phyloP scores from a whole-genome alignment of 176 grass and related monocot genomes.

The sorghum (Sorghum bicolor) region DNA sequence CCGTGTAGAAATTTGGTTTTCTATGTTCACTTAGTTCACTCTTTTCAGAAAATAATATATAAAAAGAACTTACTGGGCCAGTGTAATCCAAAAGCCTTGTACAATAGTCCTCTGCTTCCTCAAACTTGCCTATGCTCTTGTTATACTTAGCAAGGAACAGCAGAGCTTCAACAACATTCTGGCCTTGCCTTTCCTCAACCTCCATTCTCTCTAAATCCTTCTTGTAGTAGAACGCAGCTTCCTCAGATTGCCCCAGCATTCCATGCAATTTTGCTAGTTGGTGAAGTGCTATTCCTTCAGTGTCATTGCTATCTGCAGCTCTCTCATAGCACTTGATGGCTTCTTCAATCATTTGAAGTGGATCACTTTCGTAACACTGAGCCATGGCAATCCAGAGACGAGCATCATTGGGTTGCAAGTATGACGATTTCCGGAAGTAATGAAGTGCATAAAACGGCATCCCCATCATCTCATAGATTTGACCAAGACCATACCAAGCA shows the following conservation, averaged over 20 bases:
- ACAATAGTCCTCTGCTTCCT: conserved; percentile 85
- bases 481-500: conserved; percentile 98
- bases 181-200: conserved; percentile 83
- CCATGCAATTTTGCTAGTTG: conserved; percentile 75
- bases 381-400: conserved; percentile 99
- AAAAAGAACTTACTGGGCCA: conserved; percentile 71
- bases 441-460: conserved; percentile 95
- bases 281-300: conserved; percentile 89
- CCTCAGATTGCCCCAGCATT: conserved; percentile 65
- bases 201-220: conserved; percentile 95
- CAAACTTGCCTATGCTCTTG: conserved; percentile 63
- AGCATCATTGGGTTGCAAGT: conserved; percentile 87
- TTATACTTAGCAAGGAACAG: conserved; percentile 90
- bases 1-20: background rate
- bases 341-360: conserved; percentile 84
- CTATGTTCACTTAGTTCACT: background rate
- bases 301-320: conserved; percentile 76
- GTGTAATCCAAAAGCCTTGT: conserved; percentile 93
- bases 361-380: conserved; percentile 93
- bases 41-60: background rate
- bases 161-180: conserved; percentile 82
- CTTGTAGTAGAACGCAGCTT: conserved; percentile 87
- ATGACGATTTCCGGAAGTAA: conserved; percentile 84
- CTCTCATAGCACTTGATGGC: conserved; percentile 94
- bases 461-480: conserved; percentile 99